Conservation (phyloP, 2,329 filamentous ascomycete species). For the Lachnum nothofagi region DNA sequence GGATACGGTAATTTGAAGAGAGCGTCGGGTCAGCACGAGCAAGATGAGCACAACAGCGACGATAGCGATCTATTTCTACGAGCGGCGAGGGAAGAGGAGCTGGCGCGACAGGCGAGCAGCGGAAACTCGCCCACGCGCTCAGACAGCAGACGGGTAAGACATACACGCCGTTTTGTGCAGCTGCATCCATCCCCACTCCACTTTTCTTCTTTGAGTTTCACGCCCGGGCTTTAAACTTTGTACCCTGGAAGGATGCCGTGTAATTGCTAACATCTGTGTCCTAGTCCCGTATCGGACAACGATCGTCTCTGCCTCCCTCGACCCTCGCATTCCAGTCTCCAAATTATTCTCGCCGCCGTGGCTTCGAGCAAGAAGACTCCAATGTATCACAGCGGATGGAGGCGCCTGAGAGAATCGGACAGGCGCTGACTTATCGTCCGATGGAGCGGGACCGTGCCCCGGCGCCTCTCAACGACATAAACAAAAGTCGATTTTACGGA, state of each 20-base stretch:
- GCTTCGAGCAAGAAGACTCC: conserved; percentile 26
- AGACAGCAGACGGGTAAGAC: conserved; percentile 26
- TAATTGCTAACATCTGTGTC: conserved; percentile 19
- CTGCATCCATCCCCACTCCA: not conserved
- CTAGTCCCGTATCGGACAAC: conserved; percentile 28
- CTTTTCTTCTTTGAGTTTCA: conserved; percentile 9
- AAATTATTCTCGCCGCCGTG: conserved; percentile 25
- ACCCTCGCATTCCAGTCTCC: conserved; percentile 16
- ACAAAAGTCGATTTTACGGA: conserved; percentile 23
- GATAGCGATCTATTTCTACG: conserved; percentile 32
- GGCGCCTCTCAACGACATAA: conserved; percentile 18
- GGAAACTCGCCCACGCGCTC: conserved; percentile 15
- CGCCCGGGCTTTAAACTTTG: conserved; percentile 1
- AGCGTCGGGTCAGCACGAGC: conserved; percentile 16
- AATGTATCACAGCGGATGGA: conserved; percentile 20
- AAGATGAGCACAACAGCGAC: conserved; percentile 30
- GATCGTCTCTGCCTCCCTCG: conserved; percentile 27
- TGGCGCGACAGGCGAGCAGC: conserved; percentile 14
- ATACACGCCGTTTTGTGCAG: not conserved
- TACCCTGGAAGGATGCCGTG: conserved; percentile 8
- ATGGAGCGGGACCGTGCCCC: conserved; percentile 21
- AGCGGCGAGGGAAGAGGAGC: conserved; percentile 31
- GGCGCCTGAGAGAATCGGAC: conserved; percentile 24
- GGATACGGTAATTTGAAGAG: conserved; percentile 14
- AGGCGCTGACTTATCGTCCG: conserved; percentile 26